Evolutionary conservation across 1,139 yeast species (phyloP).

Genomic region (Pichia sp.): DNA sequence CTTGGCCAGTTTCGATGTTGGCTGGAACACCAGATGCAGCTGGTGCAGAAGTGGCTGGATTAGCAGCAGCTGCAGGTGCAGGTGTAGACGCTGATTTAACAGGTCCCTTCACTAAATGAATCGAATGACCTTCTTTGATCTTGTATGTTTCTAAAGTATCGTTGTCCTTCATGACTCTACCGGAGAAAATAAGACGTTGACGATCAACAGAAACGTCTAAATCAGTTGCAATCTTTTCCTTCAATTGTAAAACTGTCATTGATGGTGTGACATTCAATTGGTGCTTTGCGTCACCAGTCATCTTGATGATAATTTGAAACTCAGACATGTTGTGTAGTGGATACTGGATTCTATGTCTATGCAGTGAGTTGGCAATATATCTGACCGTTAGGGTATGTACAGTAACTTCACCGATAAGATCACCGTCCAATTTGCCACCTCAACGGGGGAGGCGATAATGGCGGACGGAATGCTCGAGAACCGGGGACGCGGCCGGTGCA

Average conservation of each 20-base stretch:
- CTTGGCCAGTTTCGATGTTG: constrained; percentile 84
- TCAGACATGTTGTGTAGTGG: constrained; percentile 14
- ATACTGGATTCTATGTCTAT: too few species aligned
- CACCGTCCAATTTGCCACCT: too few species aligned
- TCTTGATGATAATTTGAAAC: constrained; percentile 16
- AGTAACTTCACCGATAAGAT: too few species aligned
- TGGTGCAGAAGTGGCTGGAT: constrained; percentile 28
- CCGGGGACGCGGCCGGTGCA: too few species aligned
- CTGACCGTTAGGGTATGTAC: too few species aligned
- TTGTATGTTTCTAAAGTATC: constrained; percentile 76
- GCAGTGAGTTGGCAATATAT: too few species aligned
- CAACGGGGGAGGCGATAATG: too few species aligned
- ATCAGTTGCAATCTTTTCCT: constrained; percentile 55
- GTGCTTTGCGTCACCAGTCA: constrained; percentile 20
- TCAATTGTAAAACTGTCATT: constrained; percentile 65
- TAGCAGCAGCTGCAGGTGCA: constrained; percentile 23
- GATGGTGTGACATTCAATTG: constrained; percentile 52
- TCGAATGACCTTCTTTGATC: constrained; percentile 80
- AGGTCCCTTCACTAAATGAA: constrained; percentile 81
- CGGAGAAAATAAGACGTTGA: constrained; percentile 90
- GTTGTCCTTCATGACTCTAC: constrained; percentile 84
- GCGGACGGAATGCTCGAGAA: too few species aligned
- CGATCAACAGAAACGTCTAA: constrained; percentile 68
- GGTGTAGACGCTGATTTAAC: constrained; percentile 33
- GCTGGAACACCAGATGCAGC: constrained; percentile 50